Evolutionary conservation across 495 filamentous ascomycete genomes (phyloP).

Genomic region (Hypomontagnella submonticulosa): DNA sequence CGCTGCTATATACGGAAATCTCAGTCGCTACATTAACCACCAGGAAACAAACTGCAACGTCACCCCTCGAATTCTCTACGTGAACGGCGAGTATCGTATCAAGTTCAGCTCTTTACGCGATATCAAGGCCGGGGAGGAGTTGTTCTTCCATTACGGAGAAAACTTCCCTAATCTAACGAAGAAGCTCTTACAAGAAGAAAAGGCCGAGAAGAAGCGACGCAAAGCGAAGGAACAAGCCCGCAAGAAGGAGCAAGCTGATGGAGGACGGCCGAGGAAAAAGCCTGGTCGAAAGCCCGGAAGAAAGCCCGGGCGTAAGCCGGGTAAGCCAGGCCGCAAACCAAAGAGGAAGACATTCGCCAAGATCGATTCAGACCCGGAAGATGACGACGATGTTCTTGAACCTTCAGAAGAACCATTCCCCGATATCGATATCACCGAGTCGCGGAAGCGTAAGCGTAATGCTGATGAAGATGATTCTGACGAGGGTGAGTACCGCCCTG

Average conservation of each 20-base stretch:
- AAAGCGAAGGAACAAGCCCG: conserved; percentile 47
- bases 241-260: conserved; percentile 30
- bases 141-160: conserved; percentile 77
- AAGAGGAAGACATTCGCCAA: conserved; percentile 45
- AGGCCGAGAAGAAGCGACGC: conserved; percentile 52
- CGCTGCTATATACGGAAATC: conserved; percentile 63
- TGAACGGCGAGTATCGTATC: conserved; percentile 74
- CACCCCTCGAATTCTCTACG: conserved; percentile 68
- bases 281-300: conserved; percentile 47
- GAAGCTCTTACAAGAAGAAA: conserved; percentile 58
- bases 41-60: conserved; percentile 62
- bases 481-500: conserved; percentile 42
- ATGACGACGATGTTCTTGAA: conserved; percentile 38
- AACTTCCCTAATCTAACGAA: conserved; percentile 62
- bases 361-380: conserved; percentile 41
- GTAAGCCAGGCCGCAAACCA: conserved; percentile 46
- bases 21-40: conserved; percentile 77
- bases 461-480: conserved; percentile 29
- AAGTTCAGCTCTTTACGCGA: conserved; percentile 70
- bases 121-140: conserved; percentile 71
- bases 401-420: conserved; percentile 40
- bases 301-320: conserved; percentile 47
- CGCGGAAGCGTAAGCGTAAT: conserved; percentile 43
- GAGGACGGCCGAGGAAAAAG: conserved; percentile 47
- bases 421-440: conserved; percentile 24